Base-by-base conservation (phyloP, 2,329 filamentous ascomycete species). In the Exophiala alcalophila region DNA sequence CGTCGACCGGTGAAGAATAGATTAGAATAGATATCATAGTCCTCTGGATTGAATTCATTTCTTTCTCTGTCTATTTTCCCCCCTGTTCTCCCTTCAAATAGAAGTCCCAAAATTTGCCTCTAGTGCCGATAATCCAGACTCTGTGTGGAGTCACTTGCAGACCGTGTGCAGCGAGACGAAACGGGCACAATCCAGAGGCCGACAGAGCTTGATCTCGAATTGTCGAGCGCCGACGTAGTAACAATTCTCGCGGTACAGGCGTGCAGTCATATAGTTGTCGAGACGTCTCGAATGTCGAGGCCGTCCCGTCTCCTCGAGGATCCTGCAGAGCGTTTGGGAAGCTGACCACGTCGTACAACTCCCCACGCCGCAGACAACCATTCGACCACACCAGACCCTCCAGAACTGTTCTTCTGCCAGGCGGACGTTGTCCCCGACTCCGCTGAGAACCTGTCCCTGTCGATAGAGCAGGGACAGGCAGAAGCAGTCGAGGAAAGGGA, bases 381-480 rank as follows among this genome's bases (percentile, higher is more conserved):
- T 8, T 6, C 29, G 28, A 30, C 26, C 11, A 6, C 27, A 15
- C 4, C 32, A 19, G 18, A 40, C 21, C n/a, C 30, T 15, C 15
- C 38, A 31, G 20, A 32, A 18, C 16, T 32, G 19, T 40, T 25
- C 20, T 30, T 40, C 38, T 8, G 38, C 28, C 20, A 23, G 19
- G 7, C 8, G n/a, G 21, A 40, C 16, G 8, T 31, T n/a, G 21
- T 40, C 38, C 12, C 26, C 18, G 4, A 40, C 28, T 15, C 21
- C 20, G 10, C 26, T 14, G 15, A 32, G 27, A 5, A 40, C 15
- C 9, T 16, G 12, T 5, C 28, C 38, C 15, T 32, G 38, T 20
- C 38, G 28, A 3, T 21, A 16, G 3, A 40, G 29, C 7, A 40
- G 16, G 11, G 29, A 18, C 9, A 31, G 33, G 23, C 38, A 23